These are phyloP conservation scores for Talaromyces trachyspermus DNA, from an alignment of 495 filamentous ascomycete genomes.

Conservation along the genomic window DNA sequence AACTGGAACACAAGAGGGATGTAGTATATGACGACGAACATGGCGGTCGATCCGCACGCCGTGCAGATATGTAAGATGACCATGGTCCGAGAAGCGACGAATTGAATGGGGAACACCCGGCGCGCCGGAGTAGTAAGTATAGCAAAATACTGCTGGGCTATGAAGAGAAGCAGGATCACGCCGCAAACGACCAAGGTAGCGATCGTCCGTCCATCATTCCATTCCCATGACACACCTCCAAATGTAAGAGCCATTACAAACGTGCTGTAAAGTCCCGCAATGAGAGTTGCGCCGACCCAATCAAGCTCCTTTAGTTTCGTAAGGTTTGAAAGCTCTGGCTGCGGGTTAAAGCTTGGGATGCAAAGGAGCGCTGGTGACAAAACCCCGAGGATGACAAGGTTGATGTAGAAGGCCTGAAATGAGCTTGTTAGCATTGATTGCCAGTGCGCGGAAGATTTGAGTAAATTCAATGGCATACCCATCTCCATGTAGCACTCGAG, in stretches of 20 bases:
- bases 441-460: background rate
- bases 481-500: constrained; percentile 33
- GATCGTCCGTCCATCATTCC: constrained; percentile 19
- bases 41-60: background rate
- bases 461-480: constrained; percentile 20
- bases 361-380: constrained; percentile 49
- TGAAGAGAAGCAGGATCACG: constrained; percentile 17
- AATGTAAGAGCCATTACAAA: constrained; percentile 26
- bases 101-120: constrained; percentile 46
- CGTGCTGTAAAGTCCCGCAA: constrained; percentile 13
- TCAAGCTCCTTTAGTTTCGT: constrained; percentile 27
- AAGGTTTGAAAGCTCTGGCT: constrained; percentile 4
- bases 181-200: constrained; percentile 18
- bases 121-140: constrained; percentile 37
- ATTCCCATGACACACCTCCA: constrained; percentile 23
- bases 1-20: constrained; percentile 39
- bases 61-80: background rate
- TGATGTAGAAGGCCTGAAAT: constrained; percentile 34
- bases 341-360: constrained; percentile 22
- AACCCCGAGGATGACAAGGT: constrained; percentile 44
- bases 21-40: constrained; percentile 10
- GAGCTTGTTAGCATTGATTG: background rate
- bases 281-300: constrained; percentile 19
- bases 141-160: constrained; percentile 41
- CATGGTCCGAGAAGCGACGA: constrained; percentile 23